Percentiles rank a stretch among this genome's conserved stretches.
Conservation (phyloP, 108 stramenopile species). For the Fragilaria crotonensis region DNA sequence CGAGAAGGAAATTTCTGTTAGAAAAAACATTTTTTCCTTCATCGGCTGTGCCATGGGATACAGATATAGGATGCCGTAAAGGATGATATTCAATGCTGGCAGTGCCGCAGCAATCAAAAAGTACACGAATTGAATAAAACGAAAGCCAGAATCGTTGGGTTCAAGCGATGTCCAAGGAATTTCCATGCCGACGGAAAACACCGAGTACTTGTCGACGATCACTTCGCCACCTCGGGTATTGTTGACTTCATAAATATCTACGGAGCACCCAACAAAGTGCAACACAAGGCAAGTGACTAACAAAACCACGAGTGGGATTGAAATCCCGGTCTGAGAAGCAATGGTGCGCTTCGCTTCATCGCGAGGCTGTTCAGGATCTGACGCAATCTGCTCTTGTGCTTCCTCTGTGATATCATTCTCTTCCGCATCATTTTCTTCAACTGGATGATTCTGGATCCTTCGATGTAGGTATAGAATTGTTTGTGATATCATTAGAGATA, state of each 20-base stretch:
- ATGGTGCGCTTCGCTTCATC: conserved; percentile 35
- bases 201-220: conserved; percentile 41
- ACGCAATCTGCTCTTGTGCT: conserved; percentile 18
- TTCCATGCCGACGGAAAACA: conserved; percentile 55
- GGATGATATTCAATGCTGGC: conserved; percentile 54
- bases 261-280: conserved; percentile 29
- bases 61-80: conserved; percentile 47
- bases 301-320: conserved; percentile 19
- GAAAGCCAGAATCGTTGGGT: conserved; percentile 36
- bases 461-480: conserved; percentile 66
- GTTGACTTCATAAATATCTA: conserved; percentile 51
- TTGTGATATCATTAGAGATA: conserved; percentile 62
- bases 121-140: conserved; percentile 60
- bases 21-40: conserved; percentile 48
- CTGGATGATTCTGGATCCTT: conserved; percentile 9
- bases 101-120: conserved; percentile 68
- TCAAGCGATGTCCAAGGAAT: conserved; percentile 46
- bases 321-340: conserved; percentile 22
- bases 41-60: conserved; percentile 36
- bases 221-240: conserved; percentile 45
- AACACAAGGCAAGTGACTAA: conserved; percentile 23
- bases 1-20: conserved; percentile 65
- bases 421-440: background rate
- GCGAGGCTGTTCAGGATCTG: too few relatives aligned
- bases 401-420: background rate